Base-by-base conservation (phyloP, 2,329 filamentous ascomycete genomes). In the Epichloe gansuensis region DNA sequence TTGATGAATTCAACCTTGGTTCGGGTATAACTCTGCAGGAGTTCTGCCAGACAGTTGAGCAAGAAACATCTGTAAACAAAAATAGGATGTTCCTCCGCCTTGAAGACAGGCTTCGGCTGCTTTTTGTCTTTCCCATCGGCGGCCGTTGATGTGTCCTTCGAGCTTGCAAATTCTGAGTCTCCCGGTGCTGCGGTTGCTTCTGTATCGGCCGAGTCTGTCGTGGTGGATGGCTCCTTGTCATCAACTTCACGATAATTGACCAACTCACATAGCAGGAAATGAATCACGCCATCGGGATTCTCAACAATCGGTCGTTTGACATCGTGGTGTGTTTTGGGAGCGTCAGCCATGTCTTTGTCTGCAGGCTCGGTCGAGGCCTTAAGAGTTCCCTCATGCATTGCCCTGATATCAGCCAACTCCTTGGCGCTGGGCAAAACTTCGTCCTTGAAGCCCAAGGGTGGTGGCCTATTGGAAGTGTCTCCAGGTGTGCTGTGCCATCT, bases 1-100 rank as follows among this genome's bases (percentile, higher is more conserved):
- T 96, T 97, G 73, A 99, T 96, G 65, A 99, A 97, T 65, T 98
- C 94, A 43, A 98, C 81, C 74, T 99, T 99, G 8, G 89, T 88
- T 51, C 89, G 83, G 59, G 89, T 95, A 71, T 97, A 98, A 62
- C 86, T 94, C 53, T 87, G 83, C 13, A 98, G 74, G 13, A 98
- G 78, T 67, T 99, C 93, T 0, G 89, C 84, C 40, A 99, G 73
- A 62, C 90, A 95, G 64, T 93, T 89, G 35, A 99, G 77, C 49
- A 99, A 73, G 72, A 97, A 96, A 71, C 91, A 96, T 47, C 93
- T 82, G 64, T 97, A 98, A 50, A 97, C 84, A 69, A 95, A 98
- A 54, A 95, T 96, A 0, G 90, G 89, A 65, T 98, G 89, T 36
- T 96, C 86, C 49, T 95, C 89, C 1, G 87, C 75, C 68, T 95